Evolutionary conservation across 805 yeast genomes (phyloP).

Genomic region (Saturnispora halmiae): DNA sequence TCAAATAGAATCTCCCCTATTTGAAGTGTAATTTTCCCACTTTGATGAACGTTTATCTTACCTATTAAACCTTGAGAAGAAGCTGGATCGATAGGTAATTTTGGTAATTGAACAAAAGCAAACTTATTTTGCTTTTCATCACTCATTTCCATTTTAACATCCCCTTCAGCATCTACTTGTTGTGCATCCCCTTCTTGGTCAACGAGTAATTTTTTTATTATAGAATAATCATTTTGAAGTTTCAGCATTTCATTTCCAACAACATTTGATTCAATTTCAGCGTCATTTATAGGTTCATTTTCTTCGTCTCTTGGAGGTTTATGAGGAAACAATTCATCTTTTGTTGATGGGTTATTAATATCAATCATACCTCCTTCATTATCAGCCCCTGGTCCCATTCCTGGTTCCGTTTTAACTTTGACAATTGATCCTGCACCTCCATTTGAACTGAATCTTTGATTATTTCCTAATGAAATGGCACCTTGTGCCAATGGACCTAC

Average conservation of each 20-base stretch:
- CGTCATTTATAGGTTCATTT: too few relatives aligned
- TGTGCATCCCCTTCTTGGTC: too few relatives aligned
- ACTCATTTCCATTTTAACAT: slow-evolving; percentile 7
- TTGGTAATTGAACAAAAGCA: slow-evolving; percentile 7
- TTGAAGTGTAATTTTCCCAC: slow-evolving; percentile 71
- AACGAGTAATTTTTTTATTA: too few relatives aligned
- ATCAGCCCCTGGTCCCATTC: background rate
- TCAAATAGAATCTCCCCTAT: slow-evolving; percentile 65
- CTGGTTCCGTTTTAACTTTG: slow-evolving; percentile 5
- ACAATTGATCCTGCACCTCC: background rate
- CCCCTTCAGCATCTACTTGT: slow-evolving; percentile 3
- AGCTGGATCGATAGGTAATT: slow-evolving; percentile 3
- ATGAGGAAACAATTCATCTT: slow-evolving; percentile 2
- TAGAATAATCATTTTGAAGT: too few relatives aligned
- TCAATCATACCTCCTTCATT: slow-evolving; percentile 3
- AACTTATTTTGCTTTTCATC: slow-evolving; percentile 14
- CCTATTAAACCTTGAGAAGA: slow-evolving; percentile 56
- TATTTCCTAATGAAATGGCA: slow-evolving; percentile 36
- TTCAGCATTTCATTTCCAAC: too few relatives aligned
- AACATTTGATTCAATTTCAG: too few relatives aligned
- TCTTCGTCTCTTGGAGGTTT: slow-evolving; percentile 1
- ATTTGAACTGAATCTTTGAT: background rate
- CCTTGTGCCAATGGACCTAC: slow-evolving; percentile 72
- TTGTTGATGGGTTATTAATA: slow-evolving; percentile 3
- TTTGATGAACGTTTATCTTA: slow-evolving; percentile 62